These are phyloP conservation scores for Scenedesmus sp. DNA, from an alignment of 163 green algal species.

Conservation along the genomic window DNA sequence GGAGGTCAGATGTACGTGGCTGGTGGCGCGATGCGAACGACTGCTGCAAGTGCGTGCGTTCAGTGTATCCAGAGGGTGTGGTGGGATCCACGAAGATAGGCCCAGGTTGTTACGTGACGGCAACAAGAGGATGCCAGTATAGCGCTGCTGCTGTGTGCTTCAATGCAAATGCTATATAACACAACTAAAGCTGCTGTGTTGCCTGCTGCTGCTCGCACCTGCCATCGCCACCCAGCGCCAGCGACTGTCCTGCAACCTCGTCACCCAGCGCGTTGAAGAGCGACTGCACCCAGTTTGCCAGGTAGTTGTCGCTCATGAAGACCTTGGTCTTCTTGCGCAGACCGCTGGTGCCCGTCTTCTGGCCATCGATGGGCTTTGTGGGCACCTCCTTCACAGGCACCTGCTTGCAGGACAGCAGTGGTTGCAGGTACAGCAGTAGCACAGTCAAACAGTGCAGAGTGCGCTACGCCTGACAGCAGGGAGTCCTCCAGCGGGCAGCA, in stretches of 20 bases:
- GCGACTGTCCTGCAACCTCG: conserved; percentile 87
- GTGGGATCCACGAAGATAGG: no score
- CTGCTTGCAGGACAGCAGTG: conserved; percentile 31
- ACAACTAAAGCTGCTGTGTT: neutral
- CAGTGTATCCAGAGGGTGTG: no score
- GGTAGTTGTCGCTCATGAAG: conserved; percentile 90
- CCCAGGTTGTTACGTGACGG: no score
- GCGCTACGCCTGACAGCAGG: neutral
- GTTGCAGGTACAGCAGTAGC: neutral
- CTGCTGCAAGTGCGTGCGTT: neutral
- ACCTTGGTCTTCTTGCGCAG: conserved; percentile 98
- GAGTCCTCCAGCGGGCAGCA: neutral
- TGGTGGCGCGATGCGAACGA: no score
- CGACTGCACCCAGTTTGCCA: conserved; percentile 98
- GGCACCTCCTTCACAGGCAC: conserved; percentile 79
- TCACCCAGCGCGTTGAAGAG: conserved; percentile 96
- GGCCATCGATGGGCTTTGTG: conserved; percentile 97
- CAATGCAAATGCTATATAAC: neutral
- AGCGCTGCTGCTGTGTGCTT: no score
- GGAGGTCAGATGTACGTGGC: no score
- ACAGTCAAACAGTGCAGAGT: neutral
- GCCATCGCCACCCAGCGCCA: conserved; percentile 97
- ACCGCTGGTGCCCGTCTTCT: conserved; percentile 99
- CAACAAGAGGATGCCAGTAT: no score
- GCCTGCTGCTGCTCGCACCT: conserved; percentile 1